Percentiles rank a stretch among this genome's conserved stretches.
phyloP scores from a whole-genome alignment of 441 rosid species.

The Croton setiger region DNA sequence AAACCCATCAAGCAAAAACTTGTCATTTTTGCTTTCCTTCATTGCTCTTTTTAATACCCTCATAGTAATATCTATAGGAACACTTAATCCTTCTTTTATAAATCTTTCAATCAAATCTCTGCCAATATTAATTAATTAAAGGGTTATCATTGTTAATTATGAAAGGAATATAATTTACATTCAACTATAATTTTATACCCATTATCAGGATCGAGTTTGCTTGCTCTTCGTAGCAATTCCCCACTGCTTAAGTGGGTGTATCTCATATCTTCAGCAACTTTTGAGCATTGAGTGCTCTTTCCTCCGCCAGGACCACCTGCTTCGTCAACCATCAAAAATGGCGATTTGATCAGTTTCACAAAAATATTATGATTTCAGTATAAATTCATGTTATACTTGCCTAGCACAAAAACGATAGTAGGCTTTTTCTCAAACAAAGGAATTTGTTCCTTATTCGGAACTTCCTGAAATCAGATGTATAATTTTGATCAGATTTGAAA shows the following conservation, averaged over 20 bases:
- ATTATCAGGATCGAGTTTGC: constrained; percentile 48
- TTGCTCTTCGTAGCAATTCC: constrained; percentile 63
- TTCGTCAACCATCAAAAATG: background rate
- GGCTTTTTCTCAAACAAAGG: constrained; percentile 46
- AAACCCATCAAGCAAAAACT: constrained; percentile 74
- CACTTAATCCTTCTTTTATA: constrained; percentile 20
- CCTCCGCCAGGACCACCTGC: constrained; percentile 82
- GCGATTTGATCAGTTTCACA: background rate
- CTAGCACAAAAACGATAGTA: constrained; percentile 68
- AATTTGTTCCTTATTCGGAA: too few relatives aligned
- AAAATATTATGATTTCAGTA: background rate
- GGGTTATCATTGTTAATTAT: background rate
- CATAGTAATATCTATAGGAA: constrained; percentile 11
- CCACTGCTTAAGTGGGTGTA: constrained; percentile 75
- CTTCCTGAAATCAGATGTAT: background rate
- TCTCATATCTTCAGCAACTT: constrained; percentile 45
- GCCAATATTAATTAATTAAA: background rate
- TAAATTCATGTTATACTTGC: constrained; percentile 28
- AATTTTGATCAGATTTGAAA: background rate
- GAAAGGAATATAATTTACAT: too few relatives aligned
- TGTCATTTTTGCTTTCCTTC: constrained; percentile 44
- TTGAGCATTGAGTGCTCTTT: constrained; percentile 68
- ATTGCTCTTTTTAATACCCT: constrained; percentile 48
- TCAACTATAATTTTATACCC: constrained; percentile 31
- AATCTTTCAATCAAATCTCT: constrained; percentile 8